Conservation (phyloP, 1,284 basidiomycete genomes). For the Boletellus deceptivus region DNA sequence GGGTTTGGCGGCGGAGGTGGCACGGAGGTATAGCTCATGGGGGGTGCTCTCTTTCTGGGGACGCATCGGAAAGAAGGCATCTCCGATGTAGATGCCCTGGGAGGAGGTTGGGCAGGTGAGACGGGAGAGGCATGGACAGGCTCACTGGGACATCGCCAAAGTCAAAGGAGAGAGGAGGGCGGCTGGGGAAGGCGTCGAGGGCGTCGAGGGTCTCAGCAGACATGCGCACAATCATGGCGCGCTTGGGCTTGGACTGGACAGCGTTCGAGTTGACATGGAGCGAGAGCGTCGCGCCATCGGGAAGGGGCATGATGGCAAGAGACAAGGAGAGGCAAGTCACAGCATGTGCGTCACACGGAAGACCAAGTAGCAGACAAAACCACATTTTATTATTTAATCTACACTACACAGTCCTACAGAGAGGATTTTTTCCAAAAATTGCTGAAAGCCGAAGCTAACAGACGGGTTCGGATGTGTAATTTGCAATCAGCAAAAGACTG, state of each 20-base stretch:
- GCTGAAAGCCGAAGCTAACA: constrained; percentile 72
- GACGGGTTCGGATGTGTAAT: constrained; percentile 86
- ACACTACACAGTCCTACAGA: not conserved
- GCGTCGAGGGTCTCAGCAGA: constrained; percentile 66
- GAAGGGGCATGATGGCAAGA: constrained; percentile 57
- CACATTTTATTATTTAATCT: too few relatives aligned
- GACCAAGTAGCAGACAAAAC: too few relatives aligned
- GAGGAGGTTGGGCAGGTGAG: not conserved
- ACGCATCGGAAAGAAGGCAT: constrained; percentile 58
- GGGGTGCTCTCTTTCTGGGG: constrained; percentile 49
- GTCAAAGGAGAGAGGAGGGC: constrained; percentile 53
- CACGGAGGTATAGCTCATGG: constrained; percentile 70
- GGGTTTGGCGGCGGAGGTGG: constrained; percentile 52
- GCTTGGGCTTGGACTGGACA: constrained; percentile 58
- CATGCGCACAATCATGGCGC: constrained; percentile 71
- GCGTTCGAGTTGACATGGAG: constrained; percentile 55
- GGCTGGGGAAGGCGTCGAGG: constrained; percentile 48
- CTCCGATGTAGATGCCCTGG: constrained; percentile 66
- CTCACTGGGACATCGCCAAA: constrained; percentile 59
- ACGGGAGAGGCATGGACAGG: constrained; percentile 1
- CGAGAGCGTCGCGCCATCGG: constrained; percentile 48
- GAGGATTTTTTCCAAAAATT: constrained; percentile 84
- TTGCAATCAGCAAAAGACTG: constrained; percentile 94
- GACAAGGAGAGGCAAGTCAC: not conserved
- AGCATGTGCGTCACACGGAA: too few relatives aligned